Conservation (phyloP, 148 eudicot species). For the Diospyros lotus region DNA sequence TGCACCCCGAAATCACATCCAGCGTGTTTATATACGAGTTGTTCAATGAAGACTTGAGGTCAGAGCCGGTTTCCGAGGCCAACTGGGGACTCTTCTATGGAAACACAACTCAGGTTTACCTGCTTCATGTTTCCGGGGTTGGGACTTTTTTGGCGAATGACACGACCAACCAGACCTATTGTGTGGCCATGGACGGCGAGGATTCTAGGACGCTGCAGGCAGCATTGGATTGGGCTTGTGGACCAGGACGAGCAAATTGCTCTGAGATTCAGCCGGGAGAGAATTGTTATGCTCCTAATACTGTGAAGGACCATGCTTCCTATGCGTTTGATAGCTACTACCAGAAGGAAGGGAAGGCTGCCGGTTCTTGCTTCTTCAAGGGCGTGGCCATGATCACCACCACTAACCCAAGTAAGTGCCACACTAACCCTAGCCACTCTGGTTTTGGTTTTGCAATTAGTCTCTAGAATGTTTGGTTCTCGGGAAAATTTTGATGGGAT, state of each 20-base stretch:
- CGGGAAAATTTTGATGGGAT: neutral
- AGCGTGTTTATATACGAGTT: slow-evolving; percentile 78
- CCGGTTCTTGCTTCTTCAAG: slow-evolving; percentile 92
- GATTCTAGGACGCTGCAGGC: slow-evolving; percentile 67
- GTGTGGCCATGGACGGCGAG: slow-evolving; percentile 64
- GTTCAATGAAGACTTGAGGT: slow-evolving; percentile 90
- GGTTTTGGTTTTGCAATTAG: neutral
- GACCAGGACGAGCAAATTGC: slow-evolving; percentile 91
- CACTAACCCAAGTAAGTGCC: slow-evolving; percentile 75
- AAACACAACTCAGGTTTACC: slow-evolving; percentile 63
- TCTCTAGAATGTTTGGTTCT: neutral
- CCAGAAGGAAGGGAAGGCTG: slow-evolving; percentile 56
- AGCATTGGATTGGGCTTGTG: slow-evolving; percentile 98
- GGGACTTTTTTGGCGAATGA: slow-evolving; percentile 89
- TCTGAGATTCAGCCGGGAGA: slow-evolving; percentile 87
- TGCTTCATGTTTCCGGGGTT: slow-evolving; percentile 71
- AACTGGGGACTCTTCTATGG: slow-evolving; percentile 92
- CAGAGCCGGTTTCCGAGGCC: slow-evolving; percentile 80
- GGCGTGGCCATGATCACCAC: slow-evolving; percentile 87
- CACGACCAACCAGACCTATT: slow-evolving; percentile 78
- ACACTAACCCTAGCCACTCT: neutral
- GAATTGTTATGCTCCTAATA: slow-evolving; percentile 72
- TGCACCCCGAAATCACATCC: slow-evolving; percentile 70
- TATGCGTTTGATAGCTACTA: slow-evolving; percentile 92
- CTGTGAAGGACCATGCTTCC: slow-evolving; percentile 75